phyloP scores from a whole-genome alignment of 169 alveolate species.

The Theileria sp. region DNA sequence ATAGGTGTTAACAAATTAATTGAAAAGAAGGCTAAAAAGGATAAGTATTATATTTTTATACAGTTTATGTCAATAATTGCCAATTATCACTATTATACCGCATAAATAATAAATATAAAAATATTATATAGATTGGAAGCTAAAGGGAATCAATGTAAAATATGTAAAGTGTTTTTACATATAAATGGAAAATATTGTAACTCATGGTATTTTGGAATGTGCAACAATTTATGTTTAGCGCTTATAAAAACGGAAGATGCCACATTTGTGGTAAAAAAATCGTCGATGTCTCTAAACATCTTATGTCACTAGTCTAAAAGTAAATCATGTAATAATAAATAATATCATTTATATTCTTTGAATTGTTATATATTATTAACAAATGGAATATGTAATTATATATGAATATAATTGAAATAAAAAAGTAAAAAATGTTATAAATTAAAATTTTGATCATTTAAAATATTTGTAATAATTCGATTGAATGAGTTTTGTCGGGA shows the following conservation, averaged over 20 bases:
- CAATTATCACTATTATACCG: not conserved
- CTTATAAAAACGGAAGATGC: conserved; percentile 76
- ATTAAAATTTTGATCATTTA: no score
- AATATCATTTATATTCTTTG: no score
- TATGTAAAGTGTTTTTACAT: conserved; percentile 73
- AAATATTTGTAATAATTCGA: not conserved
- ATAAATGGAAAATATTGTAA: conserved; percentile 76
- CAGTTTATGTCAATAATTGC: not conserved
- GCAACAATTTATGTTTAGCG: conserved; percentile 28
- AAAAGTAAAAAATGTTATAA: no score
- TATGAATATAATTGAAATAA: not conserved
- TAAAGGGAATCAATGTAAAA: conserved; percentile 71
- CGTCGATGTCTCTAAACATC: conserved; percentile 71
- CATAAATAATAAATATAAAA: not conserved
- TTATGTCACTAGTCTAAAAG: conserved; percentile 70
- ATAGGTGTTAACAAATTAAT: conserved; percentile 71
- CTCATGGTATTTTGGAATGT: conserved; percentile 59
- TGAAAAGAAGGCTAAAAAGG: conserved; percentile 63
- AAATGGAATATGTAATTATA: no score
- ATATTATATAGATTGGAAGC: conserved; percentile 57
- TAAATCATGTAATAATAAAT: not conserved
- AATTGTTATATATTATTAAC: not conserved
- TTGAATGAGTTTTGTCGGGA: not conserved
- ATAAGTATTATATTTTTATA: conserved; percentile 51
- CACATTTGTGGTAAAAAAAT: conserved; percentile 78